Percentiles rank a stretch among this genome's conserved stretches.
Conservation (phyloP, 371 early-diverging fungal species). For the Ordospora colligata region DNA sequence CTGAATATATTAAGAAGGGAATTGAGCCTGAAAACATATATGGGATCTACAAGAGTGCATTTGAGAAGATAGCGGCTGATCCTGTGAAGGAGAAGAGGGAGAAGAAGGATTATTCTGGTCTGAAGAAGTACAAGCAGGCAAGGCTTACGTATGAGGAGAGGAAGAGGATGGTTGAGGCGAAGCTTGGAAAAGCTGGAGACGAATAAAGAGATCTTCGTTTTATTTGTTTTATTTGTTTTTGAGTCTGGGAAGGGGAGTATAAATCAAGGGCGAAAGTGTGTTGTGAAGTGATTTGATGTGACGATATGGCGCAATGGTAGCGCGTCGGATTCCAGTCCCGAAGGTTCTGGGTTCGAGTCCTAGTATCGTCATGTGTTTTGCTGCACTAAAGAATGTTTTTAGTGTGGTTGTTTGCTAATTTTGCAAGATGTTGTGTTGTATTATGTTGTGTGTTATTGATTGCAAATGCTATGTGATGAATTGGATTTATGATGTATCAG, state of each 20-base stretch:
- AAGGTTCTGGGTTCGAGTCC: slow-evolving; percentile 57
- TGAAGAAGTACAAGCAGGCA: slow-evolving; percentile 45
- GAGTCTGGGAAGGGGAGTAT: neutral
- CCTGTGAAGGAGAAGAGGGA: slow-evolving; percentile 40
- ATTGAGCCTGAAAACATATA: slow-evolving; percentile 81
- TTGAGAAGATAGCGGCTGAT: slow-evolving; percentile 61
- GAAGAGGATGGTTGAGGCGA: slow-evolving; percentile 45
- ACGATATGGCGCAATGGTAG: slow-evolving; percentile 59
- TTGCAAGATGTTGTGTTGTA: too few species aligned
- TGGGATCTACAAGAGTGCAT: slow-evolving; percentile 82
- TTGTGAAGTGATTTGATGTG: neutral
- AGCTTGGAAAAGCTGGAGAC: slow-evolving; percentile 29
- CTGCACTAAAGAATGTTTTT: neutral
- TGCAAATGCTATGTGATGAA: too few species aligned
- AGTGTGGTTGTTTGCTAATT: too few species aligned
- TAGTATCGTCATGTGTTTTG: slow-evolving; percentile 39
- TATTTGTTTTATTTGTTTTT: neutral
- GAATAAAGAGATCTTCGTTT: neutral
- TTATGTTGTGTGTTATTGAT: too few species aligned
- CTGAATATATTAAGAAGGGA: slow-evolving; percentile 79
- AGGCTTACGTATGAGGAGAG: slow-evolving; percentile 56
- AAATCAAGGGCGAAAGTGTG: neutral
- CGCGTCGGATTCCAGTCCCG: slow-evolving; percentile 57
- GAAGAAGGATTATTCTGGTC: slow-evolving; percentile 49
- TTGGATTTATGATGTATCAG: too few species aligned